Base-by-base conservation (phyloP, 2,329 filamentous ascomycete genomes). In the Phyllosticta paracitricarpa region DNA sequence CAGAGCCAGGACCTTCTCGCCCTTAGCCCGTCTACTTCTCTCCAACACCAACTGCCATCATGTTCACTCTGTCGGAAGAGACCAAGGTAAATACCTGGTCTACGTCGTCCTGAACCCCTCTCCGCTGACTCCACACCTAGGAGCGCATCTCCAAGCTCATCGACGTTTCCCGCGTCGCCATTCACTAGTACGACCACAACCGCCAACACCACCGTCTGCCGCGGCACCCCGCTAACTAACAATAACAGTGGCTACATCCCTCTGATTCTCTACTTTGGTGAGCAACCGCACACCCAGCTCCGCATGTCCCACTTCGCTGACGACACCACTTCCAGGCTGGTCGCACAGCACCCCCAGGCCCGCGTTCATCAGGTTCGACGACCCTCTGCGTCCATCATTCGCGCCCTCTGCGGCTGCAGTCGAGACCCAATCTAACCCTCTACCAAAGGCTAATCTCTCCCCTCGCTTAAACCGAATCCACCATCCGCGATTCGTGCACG, bases 111-210 rank as follows among this genome's bases (percentile, higher is more conserved):
- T 10, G 28, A 12, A 22, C 2, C 30, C 22, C 12, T 19, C 22
- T 10, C 25, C 33, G 6, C 56, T 62, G 33, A 62, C 51, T 25
- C 22, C n/a, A 25, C 5, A n/a, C 33, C 56, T 70, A 97, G 93
- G 94, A 99, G 87, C 91, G 94, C 82, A 96, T 99, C 78, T 87
- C 89, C 72, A 93, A 92, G 82, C 84, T 97, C 79, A 94, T 99
- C 75, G 94, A 97, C 77, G 81, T 97, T 75, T 94, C 91, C 65
- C 86, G 92, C 71, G 87, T 97, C 70, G 91, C 89, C 63, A 89
- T 99, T 72, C 94, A 99, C 81, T 99, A 97, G 91, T 95, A 84
- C 67, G 88, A 40, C n/a, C n/a, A 8, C 19, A 22, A 22, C 14
- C 56, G 12, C 33, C 12, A 4, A 9, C 5, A 28, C 14, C 2